phyloP scores from a whole-genome alignment of 108 stramenopile species.

The Asterionellopsis glacialis region DNA sequence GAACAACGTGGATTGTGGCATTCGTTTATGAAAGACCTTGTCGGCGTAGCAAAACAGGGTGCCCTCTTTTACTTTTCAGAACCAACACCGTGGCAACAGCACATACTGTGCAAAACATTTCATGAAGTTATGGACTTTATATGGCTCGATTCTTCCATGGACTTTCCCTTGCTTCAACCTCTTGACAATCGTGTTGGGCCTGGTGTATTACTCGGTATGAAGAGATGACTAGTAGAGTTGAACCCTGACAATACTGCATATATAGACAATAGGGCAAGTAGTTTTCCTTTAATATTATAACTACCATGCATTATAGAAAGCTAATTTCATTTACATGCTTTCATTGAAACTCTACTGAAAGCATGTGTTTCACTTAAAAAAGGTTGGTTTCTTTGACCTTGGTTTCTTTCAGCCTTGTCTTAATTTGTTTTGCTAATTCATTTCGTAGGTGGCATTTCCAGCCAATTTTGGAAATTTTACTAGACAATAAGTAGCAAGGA shows the following conservation, averaged over 20 bases:
- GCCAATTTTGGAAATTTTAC: too few species aligned
- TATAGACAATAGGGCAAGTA: too few species aligned
- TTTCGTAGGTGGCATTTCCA: too few species aligned
- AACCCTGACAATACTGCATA: background rate
- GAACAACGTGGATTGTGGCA: slow-evolving; percentile 69
- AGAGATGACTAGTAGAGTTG: slow-evolving; percentile 7
- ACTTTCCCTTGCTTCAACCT: slow-evolving; percentile 44
- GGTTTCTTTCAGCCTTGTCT: too few species aligned
- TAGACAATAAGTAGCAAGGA: too few species aligned
- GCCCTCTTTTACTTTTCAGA: slow-evolving; percentile 65
- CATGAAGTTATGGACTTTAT: slow-evolving; percentile 23
- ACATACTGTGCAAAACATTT: slow-evolving; percentile 33
- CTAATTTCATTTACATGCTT: too few species aligned
- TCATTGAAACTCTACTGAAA: too few species aligned
- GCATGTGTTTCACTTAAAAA: too few species aligned
- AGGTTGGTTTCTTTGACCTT: too few species aligned
- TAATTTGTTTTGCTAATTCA: too few species aligned
- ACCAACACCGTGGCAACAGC: slow-evolving; percentile 75
- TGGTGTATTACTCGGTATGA: slow-evolving; percentile 48
- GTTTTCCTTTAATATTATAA: too few species aligned
- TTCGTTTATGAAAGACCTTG: slow-evolving; percentile 37
- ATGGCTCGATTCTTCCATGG: slow-evolving; percentile 78
- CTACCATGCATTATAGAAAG: too few species aligned
- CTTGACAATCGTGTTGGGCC: slow-evolving; percentile 62
- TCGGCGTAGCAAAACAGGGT: slow-evolving; percentile 23